Conservation (phyloP, 2,329 filamentous ascomycete species). For the Didymosphaeria variabile region DNA sequence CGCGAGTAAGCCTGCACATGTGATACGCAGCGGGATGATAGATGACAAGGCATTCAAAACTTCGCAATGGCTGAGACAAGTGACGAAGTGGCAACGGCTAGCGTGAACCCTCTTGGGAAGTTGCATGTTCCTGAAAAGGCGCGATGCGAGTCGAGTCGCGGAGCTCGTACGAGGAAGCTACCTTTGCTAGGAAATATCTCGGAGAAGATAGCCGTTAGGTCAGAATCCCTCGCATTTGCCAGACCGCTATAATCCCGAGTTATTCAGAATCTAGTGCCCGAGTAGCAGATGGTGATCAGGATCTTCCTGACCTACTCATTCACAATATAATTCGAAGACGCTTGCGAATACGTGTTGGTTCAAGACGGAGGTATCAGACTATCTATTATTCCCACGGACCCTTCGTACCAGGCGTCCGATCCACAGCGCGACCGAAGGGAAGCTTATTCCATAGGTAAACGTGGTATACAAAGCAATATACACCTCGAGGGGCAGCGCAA, state of each 20-base stretch:
- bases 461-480: constrained; percentile 25
- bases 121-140: neutral
- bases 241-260: neutral
- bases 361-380: constrained; percentile 23
- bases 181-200: neutral
- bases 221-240: neutral
- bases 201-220: neutral
- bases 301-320: neutral
- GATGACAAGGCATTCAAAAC: neutral
- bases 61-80: neutral
- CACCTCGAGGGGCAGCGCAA: constrained; percentile 5
- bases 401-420: constrained; percentile 37
- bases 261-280: neutral
- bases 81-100: neutral
- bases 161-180: neutral
- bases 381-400: constrained; percentile 44
- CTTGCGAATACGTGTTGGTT: constrained; percentile 3
- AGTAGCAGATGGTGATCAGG: neutral
- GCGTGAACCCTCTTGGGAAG: neutral
- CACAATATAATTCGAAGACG: neutral
- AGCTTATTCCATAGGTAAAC: constrained; percentile 20
- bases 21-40: neutral
- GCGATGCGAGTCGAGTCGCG: neutral
- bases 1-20: neutral
- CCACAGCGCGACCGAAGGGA: constrained; percentile 34